Conservation (phyloP, 176 grass and related monocot genomes). For the Neostapfia colusana region DNA sequence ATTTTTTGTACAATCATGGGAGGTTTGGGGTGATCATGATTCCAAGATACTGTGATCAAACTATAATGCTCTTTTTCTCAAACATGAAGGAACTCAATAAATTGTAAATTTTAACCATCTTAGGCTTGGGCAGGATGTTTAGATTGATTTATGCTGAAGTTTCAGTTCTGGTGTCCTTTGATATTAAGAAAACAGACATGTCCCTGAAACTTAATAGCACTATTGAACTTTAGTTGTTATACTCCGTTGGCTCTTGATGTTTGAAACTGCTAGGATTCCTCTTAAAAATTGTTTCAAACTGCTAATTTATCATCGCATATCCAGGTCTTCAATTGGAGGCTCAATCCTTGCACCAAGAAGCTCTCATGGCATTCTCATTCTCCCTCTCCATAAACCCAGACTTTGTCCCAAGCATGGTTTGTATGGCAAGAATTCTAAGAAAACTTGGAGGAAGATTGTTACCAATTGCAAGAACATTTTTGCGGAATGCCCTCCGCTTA, state of each 20-base stretch:
- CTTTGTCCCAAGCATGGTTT: slow-evolving; percentile 84
- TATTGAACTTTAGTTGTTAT: slow-evolving; percentile 5
- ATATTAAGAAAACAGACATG: slow-evolving; percentile 19
- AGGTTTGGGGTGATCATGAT: slow-evolving; percentile 12
- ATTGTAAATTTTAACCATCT: background rate
- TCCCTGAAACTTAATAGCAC: background rate
- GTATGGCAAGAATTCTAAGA: slow-evolving; percentile 70
- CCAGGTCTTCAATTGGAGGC: slow-evolving; percentile 77
- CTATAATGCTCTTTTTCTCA: background rate
- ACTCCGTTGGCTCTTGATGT: background rate
- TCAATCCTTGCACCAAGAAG: slow-evolving; percentile 73
- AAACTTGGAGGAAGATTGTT: slow-evolving; percentile 55
- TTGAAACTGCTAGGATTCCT: slow-evolving; percentile 1
- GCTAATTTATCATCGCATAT: slow-evolving; percentile 25
- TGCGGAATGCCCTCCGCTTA: slow-evolving; percentile 64
- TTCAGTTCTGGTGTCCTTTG: background rate
- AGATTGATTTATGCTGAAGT: slow-evolving; percentile 22
- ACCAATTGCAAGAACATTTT: slow-evolving; percentile 66
- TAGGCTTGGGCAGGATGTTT: background rate
- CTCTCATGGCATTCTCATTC: slow-evolving; percentile 65
- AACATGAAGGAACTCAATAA: background rate
- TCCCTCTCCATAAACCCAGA: slow-evolving; percentile 81
- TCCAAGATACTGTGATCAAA: slow-evolving; percentile 11
- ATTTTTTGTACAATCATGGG: background rate
- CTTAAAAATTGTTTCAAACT: slow-evolving; percentile 7